Base-by-base conservation (phyloP, 2,329 filamentous ascomycete genomes). In the Cryphonectria nitschkei region DNA sequence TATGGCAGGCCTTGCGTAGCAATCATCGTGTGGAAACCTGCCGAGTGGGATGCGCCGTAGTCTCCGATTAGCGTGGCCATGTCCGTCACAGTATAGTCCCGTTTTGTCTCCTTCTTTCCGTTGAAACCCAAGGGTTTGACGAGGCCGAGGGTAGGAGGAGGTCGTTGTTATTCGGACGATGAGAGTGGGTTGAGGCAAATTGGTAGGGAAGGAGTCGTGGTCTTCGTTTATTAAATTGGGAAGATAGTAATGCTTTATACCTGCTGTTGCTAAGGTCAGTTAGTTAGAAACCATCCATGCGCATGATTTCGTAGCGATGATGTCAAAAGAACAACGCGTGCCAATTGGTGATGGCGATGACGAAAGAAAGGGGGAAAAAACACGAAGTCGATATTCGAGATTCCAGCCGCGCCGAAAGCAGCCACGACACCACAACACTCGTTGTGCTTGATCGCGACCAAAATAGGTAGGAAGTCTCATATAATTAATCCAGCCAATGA, bases 21-120 rank as follows among this genome's bases (percentile, higher is more conserved):
- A 84, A 93, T 92, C 86, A 90, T 92, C 83, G 86, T 89, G 84
- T 89, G 88, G 82, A 92, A 91, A 82, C 89, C 88, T 77, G 88
- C 86, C 76, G 90, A 86, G 82, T 93, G 90, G 81, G 92, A 88
- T 82, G 90, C 89, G 64, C 68, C 65, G 84, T 90, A 90, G 84
- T 95, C 93, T 80, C 87, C 87, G 76, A 90, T 86, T 81, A 90
- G 80, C 81, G 88, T 85, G 78, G 88, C 89, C 89, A 91, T 90
- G 82, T 81, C 85, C 84, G 83, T 50, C 29, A n/a, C 63, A 22
- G 22, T 14, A 32, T 22, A 50, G 26, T 13, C 19, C 32, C 19
- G 63, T 37, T 26, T 16, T 37, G 26, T 22, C 13, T 34, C 9
- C 26, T 50, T 65, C 63, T 65, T 65, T 52, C 63, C 63, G 41